Conservation (phyloP, 2,329 filamentous ascomycete species). For the Periconia sp. region DNA sequence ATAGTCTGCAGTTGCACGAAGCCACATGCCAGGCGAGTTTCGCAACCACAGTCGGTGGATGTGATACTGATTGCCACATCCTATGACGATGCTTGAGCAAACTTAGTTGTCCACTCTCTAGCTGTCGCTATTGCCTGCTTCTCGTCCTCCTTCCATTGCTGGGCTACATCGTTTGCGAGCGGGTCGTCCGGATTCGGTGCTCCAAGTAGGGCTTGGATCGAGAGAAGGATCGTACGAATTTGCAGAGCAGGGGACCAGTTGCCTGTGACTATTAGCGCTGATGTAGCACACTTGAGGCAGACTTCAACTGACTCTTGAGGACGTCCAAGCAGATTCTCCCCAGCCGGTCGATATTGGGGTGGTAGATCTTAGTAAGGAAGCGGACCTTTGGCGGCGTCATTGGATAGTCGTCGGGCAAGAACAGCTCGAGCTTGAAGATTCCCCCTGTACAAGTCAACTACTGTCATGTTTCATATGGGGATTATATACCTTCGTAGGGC, state of each 20-base stretch:
- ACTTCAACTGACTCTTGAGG: conserved; percentile 76
- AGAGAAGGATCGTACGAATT: conserved; percentile 97
- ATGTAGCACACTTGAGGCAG: conserved; percentile 7
- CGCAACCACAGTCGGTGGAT: no score
- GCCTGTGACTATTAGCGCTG: conserved; percentile 60
- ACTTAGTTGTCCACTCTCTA: conserved; percentile 86
- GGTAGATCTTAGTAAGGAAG: conserved; percentile 98
- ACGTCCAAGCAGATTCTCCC: conserved; percentile 97
- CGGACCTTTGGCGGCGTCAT: conserved; percentile 99
- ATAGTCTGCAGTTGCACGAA: background rate
- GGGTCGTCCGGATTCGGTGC: conserved; percentile 98
- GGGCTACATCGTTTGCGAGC: conserved; percentile 96
- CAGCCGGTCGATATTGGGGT: conserved; percentile 97
- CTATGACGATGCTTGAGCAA: no score
- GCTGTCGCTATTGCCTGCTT: conserved; percentile 90
- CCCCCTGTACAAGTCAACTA: conserved; percentile 61
- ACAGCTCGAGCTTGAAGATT: conserved; percentile 95
- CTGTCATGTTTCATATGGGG: background rate
- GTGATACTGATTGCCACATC: no score
- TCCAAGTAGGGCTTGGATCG: conserved; percentile 94
- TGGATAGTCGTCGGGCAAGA: conserved; percentile 97
- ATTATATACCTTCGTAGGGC: conserved; percentile 85
- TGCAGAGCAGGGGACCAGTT: conserved; percentile 99
- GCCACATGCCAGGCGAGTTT: background rate
- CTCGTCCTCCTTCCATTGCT: conserved; percentile 97